Evolutionary conservation across 2,329 filamentous ascomycete species (phyloP), one percentile per base, ranked within the genome.

Genomic region (Verticillium tricorpus): DNA sequence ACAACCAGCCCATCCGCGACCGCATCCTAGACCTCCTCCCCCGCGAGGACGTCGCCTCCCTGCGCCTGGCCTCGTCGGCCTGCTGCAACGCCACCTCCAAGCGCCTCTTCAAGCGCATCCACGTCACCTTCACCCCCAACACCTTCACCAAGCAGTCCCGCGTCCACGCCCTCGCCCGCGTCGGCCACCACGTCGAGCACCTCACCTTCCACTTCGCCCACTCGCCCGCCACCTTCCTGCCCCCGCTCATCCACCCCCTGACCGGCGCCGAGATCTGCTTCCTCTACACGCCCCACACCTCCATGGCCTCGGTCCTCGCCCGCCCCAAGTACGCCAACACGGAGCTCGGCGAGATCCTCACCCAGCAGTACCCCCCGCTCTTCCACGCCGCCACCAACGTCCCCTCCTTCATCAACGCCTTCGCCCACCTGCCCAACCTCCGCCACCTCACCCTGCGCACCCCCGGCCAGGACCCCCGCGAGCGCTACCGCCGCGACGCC

Each of bases 381-480:
- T 96, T 96, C 77, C 93, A 97, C 71, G 91, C 92, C 7, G 91
- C 93, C 8, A 94, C 91, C 64, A 95, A 97, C 71, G 89, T 96
- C 7, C 85, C 90, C 5, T 90, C 91, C 45, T 96, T 97, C 77
- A 88, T 94, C 68, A 83, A 87, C 65, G 90, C 90, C 57, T 81
- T 96, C 71, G 84, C 83, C 39, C 79, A 87, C 65, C 74, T 96
- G 69, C 78, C 85, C 62, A 89, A 89, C 68, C 79, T 97, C 69
- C 81, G 85, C 56, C 90, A 94, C 72, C 80, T 97, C 63, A 89
- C 85, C 57, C 84, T 96, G 71, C 87, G 86, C 64, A 95, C 91
- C 67, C 90, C 91, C 5, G 89, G 87, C 40, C 89, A 93, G 73
- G 80, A 87, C 63, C 79, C 86, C 17, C 78, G 82, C 40, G 87